Evolutionary conservation across 2,329 filamentous ascomycete species (phyloP).

Genomic region (Ophiostoma quercus): DNA sequence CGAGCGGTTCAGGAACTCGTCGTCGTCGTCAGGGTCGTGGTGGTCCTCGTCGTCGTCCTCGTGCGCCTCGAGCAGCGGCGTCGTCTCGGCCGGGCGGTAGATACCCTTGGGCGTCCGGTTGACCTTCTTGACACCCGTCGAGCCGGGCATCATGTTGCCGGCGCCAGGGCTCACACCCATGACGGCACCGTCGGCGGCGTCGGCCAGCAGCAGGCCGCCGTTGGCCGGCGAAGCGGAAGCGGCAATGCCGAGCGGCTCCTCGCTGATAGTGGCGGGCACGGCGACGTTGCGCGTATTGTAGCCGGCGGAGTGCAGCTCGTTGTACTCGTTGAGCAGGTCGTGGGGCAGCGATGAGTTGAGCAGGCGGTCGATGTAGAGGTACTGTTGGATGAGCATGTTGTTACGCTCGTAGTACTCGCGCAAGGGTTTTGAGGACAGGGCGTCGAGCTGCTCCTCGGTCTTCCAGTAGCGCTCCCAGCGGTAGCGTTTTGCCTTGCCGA

Average conservation of each 20-base stretch:
- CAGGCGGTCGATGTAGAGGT: constrained; percentile 85
- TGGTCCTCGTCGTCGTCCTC: constrained; percentile 43
- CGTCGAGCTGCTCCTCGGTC: constrained; percentile 64
- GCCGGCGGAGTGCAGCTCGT: constrained; percentile 50
- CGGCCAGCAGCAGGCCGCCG: constrained; percentile 16
- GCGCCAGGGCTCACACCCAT: constrained; percentile 17
- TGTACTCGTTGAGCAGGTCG: constrained; percentile 85
- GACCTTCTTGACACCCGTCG: constrained; percentile 45
- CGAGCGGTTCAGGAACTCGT: constrained; percentile 31
- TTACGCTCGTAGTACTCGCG: constrained; percentile 83
- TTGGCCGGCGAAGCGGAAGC: constrained; percentile 33
- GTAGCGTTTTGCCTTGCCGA: constrained; percentile 83
- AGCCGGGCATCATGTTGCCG: neutral
- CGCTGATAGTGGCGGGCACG: constrained; percentile 69
- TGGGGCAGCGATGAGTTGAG: constrained; percentile 91
- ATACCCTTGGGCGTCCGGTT: constrained; percentile 81
- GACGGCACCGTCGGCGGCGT: constrained; percentile 17
- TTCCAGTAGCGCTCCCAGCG: constrained; percentile 85
- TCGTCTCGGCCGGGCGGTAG: constrained; percentile 68
- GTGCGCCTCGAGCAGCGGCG: constrained; percentile 54
- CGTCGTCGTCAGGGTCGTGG: constrained; percentile 40
- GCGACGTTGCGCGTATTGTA: constrained; percentile 48
- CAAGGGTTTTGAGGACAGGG: constrained; percentile 60
- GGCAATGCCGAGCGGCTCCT: constrained; percentile 47
- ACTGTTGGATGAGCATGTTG: constrained; percentile 84